phyloP scores from a whole-genome alignment of 176 grass and related monocot genomes.

The Oryza glumipatula region DNA sequence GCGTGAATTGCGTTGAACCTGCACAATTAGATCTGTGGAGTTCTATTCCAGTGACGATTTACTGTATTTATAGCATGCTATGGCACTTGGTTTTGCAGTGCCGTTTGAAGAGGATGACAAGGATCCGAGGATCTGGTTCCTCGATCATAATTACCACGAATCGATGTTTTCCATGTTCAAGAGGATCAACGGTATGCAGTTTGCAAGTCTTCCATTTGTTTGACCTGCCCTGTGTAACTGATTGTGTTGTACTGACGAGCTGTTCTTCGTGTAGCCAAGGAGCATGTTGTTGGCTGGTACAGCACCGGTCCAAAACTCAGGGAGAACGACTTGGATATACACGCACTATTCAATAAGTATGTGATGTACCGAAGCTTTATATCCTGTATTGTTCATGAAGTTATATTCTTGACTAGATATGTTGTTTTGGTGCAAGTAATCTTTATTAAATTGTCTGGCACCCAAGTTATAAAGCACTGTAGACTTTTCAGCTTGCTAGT shows the following conservation, averaged over 20 bases:
- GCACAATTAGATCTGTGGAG: constrained; percentile 36
- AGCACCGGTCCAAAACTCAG: constrained; percentile 97
- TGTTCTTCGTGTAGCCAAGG: constrained; percentile 67
- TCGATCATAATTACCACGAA: constrained; percentile 97
- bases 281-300: constrained; percentile 99
- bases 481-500: not conserved
- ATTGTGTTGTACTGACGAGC: constrained; percentile 21
- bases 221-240: not conserved
- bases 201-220: constrained; percentile 15
- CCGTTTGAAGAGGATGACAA: constrained; percentile 97
- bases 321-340: constrained; percentile 92
- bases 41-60: not conserved
- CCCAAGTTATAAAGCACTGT: not conserved
- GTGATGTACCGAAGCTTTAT: constrained; percentile 18
- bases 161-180: constrained; percentile 99
- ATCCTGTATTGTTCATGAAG: not conserved
- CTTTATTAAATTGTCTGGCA: not conserved
- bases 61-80: not conserved
- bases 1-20: not conserved
- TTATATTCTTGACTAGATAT: not conserved
- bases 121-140: constrained; percentile 97
- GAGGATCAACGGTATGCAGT: constrained; percentile 82
- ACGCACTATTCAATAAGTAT: constrained; percentile 90
- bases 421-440: not conserved
- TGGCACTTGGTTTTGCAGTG: constrained; percentile 53